Base-by-base conservation (phyloP, 2,329 filamentous ascomycete genomes). In the Aspergillus piperis region DNA sequence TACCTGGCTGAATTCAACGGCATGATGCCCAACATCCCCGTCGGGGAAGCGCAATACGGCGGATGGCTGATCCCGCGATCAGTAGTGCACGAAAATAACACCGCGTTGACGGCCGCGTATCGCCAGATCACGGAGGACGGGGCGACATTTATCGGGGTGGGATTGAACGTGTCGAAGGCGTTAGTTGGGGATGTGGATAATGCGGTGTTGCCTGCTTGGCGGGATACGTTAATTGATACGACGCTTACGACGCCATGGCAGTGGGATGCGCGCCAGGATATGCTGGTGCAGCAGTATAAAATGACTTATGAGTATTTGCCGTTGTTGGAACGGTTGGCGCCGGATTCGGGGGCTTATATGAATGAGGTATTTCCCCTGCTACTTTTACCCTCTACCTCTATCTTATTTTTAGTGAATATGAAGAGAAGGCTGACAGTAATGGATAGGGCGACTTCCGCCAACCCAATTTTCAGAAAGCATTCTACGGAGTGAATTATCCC, bases 281-380 rank as follows among this genome's bases (percentile, higher is more conserved):
- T 78, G 73, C 41, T 76, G 1, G 73, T 66, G 5, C 64, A 68
- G 38, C 72, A 78, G 59, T 56, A 68, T 6, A 68, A 72, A 57
- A 78, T 80, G 73, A 81, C 77, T 1, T 58, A 78, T 7, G 69
- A 73, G 0, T 73, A 73, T 30, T 70, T 80, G 10, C 76, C 77
- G 0, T 64, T 68, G 8, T 57, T 82, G 32, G 67, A 70, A 21
- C 70, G 66, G 1, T 54, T 80, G 3, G 74, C 76, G 1, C 78
- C 78, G 1, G 60, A 73, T 13, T 68, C 65, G 2, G 76, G 75
- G 6, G 64, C 70, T 0, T 78, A 78, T 42, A 70, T 71, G 36
- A 78, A 75, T 51, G 76, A 78, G 63, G 76, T 71, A 6, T 11
- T 32, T 2, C 3, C 30, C 25, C 7, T 27, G 25, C 25, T 27